Conservation (phyloP, 768 basidiomycete genomes). For the Mycena venus region DNA sequence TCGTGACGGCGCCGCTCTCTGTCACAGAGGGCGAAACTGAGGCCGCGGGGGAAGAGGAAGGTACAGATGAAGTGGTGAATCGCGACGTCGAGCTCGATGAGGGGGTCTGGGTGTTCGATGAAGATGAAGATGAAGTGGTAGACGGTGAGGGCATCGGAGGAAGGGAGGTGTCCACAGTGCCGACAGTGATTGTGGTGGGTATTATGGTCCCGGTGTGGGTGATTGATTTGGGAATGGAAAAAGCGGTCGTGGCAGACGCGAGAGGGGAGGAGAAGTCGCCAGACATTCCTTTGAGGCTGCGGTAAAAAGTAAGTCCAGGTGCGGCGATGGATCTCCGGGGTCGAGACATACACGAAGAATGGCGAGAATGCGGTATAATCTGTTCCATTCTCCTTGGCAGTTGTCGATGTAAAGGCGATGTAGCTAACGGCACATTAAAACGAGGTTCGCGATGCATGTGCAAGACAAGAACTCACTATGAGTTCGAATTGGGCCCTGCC, state of each 20-base stretch:
- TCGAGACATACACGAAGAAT: slow-evolving; percentile 63
- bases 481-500: slow-evolving; percentile 68
- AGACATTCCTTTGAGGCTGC: slow-evolving; percentile 69
- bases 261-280: slow-evolving; percentile 68
- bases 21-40: slow-evolving; percentile 7
- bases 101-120: neutral
- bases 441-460: neutral
- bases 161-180: slow-evolving; percentile 43
- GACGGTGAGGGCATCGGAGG: slow-evolving; percentile 32
- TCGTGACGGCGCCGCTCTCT: neutral
- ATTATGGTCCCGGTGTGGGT: slow-evolving; percentile 54
- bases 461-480: slow-evolving; percentile 61
- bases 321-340: neutral
- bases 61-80: slow-evolving; percentile 25
- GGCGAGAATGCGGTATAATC: slow-evolving; percentile 63
- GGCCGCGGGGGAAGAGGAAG: slow-evolving; percentile 7
- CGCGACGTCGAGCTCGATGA: slow-evolving; percentile 18
- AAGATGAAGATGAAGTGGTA: slow-evolving; percentile 8
- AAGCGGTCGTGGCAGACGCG: slow-evolving; percentile 60
- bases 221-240: slow-evolving; percentile 57
- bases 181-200: slow-evolving; percentile 56
- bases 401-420: slow-evolving; percentile 65
- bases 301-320: neutral
- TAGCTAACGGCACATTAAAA: slow-evolving; percentile 59
- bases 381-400: slow-evolving; percentile 45